phyloP scores from a whole-genome alignment of 805 yeast genomes.

The Myxozyma mucilagina region DNA sequence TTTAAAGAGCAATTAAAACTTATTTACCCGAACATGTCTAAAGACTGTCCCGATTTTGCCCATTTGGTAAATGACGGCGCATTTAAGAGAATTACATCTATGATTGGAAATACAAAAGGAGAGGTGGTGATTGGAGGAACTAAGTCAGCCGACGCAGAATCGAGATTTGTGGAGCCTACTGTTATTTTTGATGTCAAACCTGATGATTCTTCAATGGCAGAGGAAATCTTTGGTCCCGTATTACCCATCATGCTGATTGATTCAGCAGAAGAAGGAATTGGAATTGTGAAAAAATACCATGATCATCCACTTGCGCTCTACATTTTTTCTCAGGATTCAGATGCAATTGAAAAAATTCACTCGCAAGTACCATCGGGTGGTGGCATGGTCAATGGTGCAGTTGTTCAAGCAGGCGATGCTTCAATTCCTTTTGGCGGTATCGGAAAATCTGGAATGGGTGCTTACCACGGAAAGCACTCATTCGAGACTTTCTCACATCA shows the following conservation, averaged over 20 bases:
- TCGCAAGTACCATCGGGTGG: conserved; percentile 69
- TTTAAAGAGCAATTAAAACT: conserved; percentile 47
- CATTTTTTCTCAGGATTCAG: conserved; percentile 54
- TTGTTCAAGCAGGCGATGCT: conserved; percentile 66
- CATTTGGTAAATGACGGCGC: conserved; percentile 62
- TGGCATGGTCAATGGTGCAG: conserved; percentile 64
- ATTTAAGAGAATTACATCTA: conserved; percentile 48
- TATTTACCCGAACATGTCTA: conserved; percentile 47
- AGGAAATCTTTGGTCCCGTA: conserved; percentile 83
- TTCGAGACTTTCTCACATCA: conserved; percentile 74
- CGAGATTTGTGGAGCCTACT: conserved; percentile 69
- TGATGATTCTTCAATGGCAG: conserved; percentile 70
- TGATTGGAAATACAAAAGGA: conserved; percentile 43
- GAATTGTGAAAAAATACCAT: conserved; percentile 43
- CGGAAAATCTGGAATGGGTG: conserved; percentile 80
- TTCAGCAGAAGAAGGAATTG: conserved; percentile 48
- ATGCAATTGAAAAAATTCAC: conserved; percentile 53
- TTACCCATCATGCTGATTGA: conserved; percentile 67
- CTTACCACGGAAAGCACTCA: conserved; percentile 74
- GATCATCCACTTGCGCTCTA: conserved; percentile 85
- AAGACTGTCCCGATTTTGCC: conserved; percentile 48
- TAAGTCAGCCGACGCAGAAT: conserved; percentile 35
- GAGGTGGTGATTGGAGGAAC: conserved; percentile 37
- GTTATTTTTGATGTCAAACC: conserved; percentile 62
- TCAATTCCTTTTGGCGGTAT: conserved; percentile 90